A percentile compares a stretch with the other conserved stretches of the same genome.
These are phyloP conservation scores for Aureobasidium leucospermi DNA, from an alignment of 2,329 filamentous ascomycete species.

Conservation along the genomic window DNA sequence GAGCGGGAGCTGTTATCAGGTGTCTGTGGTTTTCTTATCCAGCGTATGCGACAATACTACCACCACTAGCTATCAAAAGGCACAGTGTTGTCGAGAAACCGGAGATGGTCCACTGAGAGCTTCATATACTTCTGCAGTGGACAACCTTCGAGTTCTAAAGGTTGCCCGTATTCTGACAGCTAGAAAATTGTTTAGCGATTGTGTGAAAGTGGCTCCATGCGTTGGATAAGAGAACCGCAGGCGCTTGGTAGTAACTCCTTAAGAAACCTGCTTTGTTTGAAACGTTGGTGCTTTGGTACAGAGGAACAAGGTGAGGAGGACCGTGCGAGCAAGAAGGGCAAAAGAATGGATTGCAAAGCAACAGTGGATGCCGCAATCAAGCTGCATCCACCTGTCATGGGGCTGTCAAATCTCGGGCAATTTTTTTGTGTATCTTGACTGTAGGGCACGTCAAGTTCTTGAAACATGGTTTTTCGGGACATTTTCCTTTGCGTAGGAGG, in stretches of 20 bases:
- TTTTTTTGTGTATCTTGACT: neutral
- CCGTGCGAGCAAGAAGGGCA: constrained; percentile 2
- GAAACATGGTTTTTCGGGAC: neutral
- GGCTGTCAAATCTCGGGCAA: neutral
- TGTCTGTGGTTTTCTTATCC: too few relatives aligned
- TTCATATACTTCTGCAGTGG: too few relatives aligned
- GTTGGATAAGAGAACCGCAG: too few relatives aligned
- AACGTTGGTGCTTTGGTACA: constrained; percentile 10
- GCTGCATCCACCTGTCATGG: neutral
- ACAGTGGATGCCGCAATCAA: neutral
- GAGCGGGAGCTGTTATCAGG: neutral
- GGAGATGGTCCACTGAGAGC: too few relatives aligned
- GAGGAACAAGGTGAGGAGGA: neutral
- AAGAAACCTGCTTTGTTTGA: constrained; percentile 10
- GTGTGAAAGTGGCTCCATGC: too few relatives aligned
- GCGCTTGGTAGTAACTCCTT: too few relatives aligned
- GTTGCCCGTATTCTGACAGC: too few relatives aligned
- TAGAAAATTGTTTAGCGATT: too few relatives aligned
- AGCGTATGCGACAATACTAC: too few relatives aligned
- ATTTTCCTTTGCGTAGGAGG: neutral
- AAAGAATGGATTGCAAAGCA: neutral
- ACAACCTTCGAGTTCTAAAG: too few relatives aligned
- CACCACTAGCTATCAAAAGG: too few relatives aligned
- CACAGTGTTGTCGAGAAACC: too few relatives aligned
- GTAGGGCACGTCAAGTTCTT: neutral